Percentiles rank a stretch among this genome's conserved stretches.
These are phyloP conservation scores for Pseudogymnoascus sp. DNA, from an alignment of 2,329 filamentous ascomycete genomes.

Conservation along the genomic window DNA sequence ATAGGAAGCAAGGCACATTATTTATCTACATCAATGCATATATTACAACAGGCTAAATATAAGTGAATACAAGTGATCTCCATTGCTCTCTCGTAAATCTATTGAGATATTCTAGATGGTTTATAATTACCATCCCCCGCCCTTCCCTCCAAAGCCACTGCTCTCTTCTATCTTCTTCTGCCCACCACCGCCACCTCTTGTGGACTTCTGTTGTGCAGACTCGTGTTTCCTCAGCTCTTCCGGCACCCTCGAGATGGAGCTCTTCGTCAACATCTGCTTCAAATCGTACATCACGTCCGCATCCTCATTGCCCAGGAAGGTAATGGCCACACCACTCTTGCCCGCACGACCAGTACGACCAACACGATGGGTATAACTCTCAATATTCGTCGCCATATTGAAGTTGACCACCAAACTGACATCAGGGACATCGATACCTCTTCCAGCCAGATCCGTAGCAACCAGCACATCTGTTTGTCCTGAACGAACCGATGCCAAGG, in stretches of 20 bases:
- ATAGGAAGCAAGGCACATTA: constrained; percentile 10
- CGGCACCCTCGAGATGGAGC: constrained; percentile 75
- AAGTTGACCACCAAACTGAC: constrained; percentile 95
- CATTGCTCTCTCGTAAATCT: background rate
- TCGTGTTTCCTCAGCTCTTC: constrained; percentile 87
- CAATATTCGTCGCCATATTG: constrained; percentile 92
- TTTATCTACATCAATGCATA: constrained; percentile 1
- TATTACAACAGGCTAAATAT: background rate
- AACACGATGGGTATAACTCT: constrained; percentile 93
- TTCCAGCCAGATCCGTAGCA: constrained; percentile 87
- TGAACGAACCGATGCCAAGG: constrained; percentile 72
- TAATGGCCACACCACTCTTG: constrained; percentile 92
- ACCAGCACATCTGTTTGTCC: constrained; percentile 82
- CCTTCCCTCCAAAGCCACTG: constrained; percentile 30
- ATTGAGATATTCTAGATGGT: background rate
- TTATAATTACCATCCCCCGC: constrained; percentile 24
- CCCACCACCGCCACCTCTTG: constrained; percentile 33
- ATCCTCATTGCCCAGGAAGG: constrained; percentile 89
- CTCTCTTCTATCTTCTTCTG: constrained; percentile 40
- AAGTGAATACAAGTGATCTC: background rate
- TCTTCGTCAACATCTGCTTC: constrained; percentile 92
- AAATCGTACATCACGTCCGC: constrained; percentile 85
- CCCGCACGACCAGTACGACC: constrained; percentile 95
- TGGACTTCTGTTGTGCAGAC: constrained; percentile 76
- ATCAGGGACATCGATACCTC: constrained; percentile 95